Evolutionary conservation across 768 basidiomycete species (phyloP), one percentile per base, ranked within the genome.

Genomic region (Hypholoma sublateritium): DNA sequence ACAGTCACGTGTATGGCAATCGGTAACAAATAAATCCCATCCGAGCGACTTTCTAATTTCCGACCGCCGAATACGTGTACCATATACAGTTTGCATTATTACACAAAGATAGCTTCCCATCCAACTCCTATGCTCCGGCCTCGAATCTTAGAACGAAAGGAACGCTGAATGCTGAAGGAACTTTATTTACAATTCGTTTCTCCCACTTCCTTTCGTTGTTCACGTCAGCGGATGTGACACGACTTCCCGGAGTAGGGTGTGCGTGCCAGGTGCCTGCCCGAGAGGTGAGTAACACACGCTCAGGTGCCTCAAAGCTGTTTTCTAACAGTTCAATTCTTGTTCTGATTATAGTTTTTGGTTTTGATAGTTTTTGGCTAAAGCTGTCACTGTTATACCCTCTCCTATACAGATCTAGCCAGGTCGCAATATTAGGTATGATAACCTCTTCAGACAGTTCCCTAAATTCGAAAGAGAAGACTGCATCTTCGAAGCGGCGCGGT

Each of bases 181-280:
- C 37, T 41, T n/a, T 25, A 39, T 41, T 21, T 22, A 16, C 21
- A 25, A 41, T 24, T 51, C 37, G n/a, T 24, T n/a, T 32, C 13
- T 22, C 44, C 24, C 32, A 34, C 50, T 51, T 41, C 50, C 39
- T 51, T 25, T 51, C 34, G 7, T 37, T 22, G 36, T 41, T 22
- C 47, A 39, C 22, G 19, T 37, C 50, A 51, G 50, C 50, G 50
- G 37, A 51, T 51, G 50, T 51, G 50, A 51, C 50, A 41, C 36
- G 36, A 24, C 22, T 51, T n/a, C 22, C 21, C 34, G 48, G 22
- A 36, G 22, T n/a, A n/a, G 39, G 39, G 13, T 41, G 7, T 41
- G 16, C 28, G 28, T 32, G 28, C 28, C 28, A 7, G 28, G 28
- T 32, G 28, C 28, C 28, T 32, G 28, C 28, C 6, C 28, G 5